These are phyloP conservation scores for Vitis hybrid DNA, from an alignment of 177 flowering plant genomes.

Conservation along the genomic window DNA sequence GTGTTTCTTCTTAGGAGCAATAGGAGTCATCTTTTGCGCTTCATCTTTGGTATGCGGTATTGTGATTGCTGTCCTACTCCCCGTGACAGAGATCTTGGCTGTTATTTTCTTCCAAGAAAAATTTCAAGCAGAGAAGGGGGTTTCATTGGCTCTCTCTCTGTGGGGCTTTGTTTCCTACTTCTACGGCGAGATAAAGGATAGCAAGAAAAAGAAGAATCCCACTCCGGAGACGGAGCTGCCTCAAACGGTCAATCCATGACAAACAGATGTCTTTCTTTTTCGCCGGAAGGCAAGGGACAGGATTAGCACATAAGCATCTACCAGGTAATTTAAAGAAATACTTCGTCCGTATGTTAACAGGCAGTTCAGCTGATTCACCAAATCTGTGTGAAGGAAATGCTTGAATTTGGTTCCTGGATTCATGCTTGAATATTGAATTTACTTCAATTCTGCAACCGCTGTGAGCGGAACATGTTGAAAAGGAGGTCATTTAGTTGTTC, in stretches of 20 bases:
- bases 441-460: no score
- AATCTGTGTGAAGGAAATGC: no score
- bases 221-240: conserved; percentile 17
- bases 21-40: conserved; percentile 42
- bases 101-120: conserved; percentile 41
- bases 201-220: conserved; percentile 9
- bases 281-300: no score
- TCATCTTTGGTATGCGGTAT: conserved; percentile 48
- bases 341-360: no score
- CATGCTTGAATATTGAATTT: no score
- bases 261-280: background rate
- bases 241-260: background rate
- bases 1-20: conserved; percentile 38
- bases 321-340: no score
- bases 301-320: no score
- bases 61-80: conserved; percentile 32
- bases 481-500: no score
- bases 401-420: no score
- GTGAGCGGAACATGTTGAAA: no score
- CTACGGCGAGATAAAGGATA: conserved; percentile 40
- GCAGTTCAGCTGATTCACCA: no score
- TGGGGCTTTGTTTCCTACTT: conserved; percentile 64
- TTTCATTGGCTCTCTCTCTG: conserved; percentile 45
- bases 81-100: conserved; percentile 38
- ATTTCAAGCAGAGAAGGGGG: conserved; percentile 45